phyloP scores from a whole-genome alignment of 768 basidiomycete genomes.

The Mycena galericulata region DNA sequence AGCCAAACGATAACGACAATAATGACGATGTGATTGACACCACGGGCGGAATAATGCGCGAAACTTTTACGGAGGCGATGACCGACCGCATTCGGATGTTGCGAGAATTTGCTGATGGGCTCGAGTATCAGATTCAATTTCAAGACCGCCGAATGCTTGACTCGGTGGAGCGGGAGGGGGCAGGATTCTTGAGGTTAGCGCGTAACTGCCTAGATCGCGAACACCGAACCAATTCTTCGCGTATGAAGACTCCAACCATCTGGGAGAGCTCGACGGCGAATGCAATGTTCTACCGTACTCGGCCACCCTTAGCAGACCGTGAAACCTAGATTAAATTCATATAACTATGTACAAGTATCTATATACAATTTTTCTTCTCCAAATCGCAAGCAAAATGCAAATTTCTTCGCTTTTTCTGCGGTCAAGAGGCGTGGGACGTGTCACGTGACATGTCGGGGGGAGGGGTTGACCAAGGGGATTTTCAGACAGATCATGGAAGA shows the following conservation, averaged over 20 bases:
- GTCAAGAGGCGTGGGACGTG: no score
- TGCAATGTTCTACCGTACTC: no score
- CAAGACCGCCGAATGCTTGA: not conserved
- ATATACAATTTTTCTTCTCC: no score
- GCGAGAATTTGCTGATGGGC: not conserved
- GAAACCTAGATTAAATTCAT: no score
- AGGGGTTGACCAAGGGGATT: no score
- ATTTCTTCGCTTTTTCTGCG: no score
- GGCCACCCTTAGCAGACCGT: no score
- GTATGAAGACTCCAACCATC: no score
- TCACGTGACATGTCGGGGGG: no score
- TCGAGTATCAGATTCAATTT: not conserved
- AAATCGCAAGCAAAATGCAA: no score
- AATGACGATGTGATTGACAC: not conserved
- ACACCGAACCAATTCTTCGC: not conserved
- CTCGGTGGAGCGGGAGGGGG: not conserved
- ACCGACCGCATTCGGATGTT: not conserved
- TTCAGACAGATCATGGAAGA: not conserved
- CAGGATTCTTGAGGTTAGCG: not conserved
- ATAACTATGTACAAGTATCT: no score
- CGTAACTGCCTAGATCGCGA: not conserved
- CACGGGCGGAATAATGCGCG: not conserved
- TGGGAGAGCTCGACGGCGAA: no score
- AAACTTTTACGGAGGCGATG: not conserved
- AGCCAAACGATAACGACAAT: not conserved